Evolutionary conservation across 148 eudicot genomes (phyloP).

Genomic region (Drosera capensis): DNA sequence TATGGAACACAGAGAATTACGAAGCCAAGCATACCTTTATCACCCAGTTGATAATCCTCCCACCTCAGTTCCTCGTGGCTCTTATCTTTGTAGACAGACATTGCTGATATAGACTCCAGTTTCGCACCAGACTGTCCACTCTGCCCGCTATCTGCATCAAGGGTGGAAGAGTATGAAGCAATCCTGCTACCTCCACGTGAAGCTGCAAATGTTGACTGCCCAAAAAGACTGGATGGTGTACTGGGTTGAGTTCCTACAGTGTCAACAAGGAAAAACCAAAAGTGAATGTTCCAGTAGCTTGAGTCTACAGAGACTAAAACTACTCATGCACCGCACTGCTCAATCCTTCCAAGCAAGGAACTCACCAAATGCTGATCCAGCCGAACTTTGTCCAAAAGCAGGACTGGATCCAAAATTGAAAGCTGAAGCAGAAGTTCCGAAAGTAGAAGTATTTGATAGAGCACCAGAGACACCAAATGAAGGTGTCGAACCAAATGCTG

Average conservation of each 20-base stretch:
- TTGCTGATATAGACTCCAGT: slow-evolving; percentile 88
- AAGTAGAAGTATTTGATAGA: slow-evolving; percentile 7
- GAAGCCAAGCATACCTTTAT: slow-evolving; percentile 49
- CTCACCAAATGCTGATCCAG: slow-evolving; percentile 48
- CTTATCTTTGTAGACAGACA: slow-evolving; percentile 83
- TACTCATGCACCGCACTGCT: too few relatives aligned
- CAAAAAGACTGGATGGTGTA: slow-evolving; percentile 46
- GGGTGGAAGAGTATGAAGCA: slow-evolving; percentile 46
- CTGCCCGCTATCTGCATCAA: slow-evolving; percentile 38
- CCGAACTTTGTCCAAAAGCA: slow-evolving; percentile 34
- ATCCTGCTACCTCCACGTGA: slow-evolving; percentile 78
- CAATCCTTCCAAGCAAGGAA: slow-evolving; percentile 48
- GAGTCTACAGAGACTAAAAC: too few relatives aligned
- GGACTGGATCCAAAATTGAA: slow-evolving; percentile 25
- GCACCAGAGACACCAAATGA: slow-evolving; percentile 19
- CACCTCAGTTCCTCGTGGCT: slow-evolving; percentile 96
- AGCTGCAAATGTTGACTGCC: slow-evolving; percentile 49
- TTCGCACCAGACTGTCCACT: slow-evolving; percentile 44
- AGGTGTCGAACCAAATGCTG: slow-evolving; percentile 25
- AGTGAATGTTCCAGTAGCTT: not conserved
- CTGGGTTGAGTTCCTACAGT: slow-evolving; percentile 49
- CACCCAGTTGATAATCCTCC: slow-evolving; percentile 95
- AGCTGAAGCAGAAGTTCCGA: slow-evolving; percentile 11
- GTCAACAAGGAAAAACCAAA: not conserved
- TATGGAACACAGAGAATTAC: not conserved